These are phyloP conservation scores for Mycothermus thermophilus DNA, from an alignment of 495 filamentous ascomycete genomes.

Conservation along the genomic window DNA sequence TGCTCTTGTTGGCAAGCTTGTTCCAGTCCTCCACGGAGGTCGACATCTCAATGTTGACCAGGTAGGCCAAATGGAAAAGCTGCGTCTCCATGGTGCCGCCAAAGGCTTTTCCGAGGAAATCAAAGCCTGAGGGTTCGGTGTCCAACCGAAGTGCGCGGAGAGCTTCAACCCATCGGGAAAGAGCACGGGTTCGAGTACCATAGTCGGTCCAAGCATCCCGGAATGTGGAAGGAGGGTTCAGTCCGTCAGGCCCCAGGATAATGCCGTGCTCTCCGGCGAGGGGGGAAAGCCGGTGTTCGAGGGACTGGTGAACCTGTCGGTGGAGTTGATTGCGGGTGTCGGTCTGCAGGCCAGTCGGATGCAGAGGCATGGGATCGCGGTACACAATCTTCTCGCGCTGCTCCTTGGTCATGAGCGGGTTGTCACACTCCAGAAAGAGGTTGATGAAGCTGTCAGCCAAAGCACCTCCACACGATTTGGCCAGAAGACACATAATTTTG, in stretches of 20 bases:
- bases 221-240: neutral
- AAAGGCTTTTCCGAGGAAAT: conserved; percentile 24
- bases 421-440: conserved; percentile 8
- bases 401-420: conserved; percentile 14
- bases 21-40: conserved; percentile 22
- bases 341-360: conserved; percentile 8
- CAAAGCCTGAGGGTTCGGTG: conserved; percentile 7
- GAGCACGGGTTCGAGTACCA: conserved; percentile 5
- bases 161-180: too few relatives aligned
- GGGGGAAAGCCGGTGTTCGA: conserved; percentile 9
- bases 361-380: conserved; percentile 14
- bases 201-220: conserved; percentile 7
- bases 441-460: conserved; percentile 13
- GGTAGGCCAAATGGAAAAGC: conserved; percentile 22
- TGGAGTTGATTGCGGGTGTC: conserved; percentile 10
- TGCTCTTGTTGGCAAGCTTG: conserved; percentile 7
- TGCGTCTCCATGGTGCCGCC: conserved; percentile 22
- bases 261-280: conserved; percentile 6
- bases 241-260: neutral
- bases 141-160: too few relatives aligned
- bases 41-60: conserved; percentile 17
- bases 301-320: conserved; percentile 10
- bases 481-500: conserved; percentile 5
- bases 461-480: conserved; percentile 12
- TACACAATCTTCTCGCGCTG: conserved; percentile 10